Percentiles rank a stretch among this genome's conserved stretches.
These are phyloP conservation scores for Arachnopeziza araneosa DNA, from an alignment of 2,329 filamentous ascomycete genomes.

Conservation along the genomic window DNA sequence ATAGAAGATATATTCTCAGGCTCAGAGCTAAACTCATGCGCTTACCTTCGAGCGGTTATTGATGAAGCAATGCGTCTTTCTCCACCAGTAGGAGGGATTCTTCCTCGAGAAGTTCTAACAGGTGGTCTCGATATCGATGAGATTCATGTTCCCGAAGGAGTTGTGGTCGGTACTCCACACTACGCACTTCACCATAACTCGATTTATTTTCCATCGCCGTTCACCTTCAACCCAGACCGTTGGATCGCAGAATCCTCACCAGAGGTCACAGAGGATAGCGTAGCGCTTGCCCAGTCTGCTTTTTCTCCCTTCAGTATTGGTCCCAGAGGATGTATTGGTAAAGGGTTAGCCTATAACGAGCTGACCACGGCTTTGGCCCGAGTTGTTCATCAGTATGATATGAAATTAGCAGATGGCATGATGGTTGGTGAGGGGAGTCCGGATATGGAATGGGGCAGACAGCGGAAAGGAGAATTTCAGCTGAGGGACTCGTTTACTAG, in stretches of 20 bases:
- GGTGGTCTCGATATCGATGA: slow-evolving; percentile 24
- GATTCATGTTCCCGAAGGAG: slow-evolving; percentile 33
- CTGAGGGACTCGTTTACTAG: slow-evolving; percentile 69
- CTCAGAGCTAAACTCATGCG: slow-evolving; percentile 28
- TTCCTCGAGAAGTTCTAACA: slow-evolving; percentile 16
- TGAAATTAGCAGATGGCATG: slow-evolving; percentile 20
- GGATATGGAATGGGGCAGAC: slow-evolving; percentile 47
- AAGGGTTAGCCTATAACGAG: slow-evolving; percentile 22
- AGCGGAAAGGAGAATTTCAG: slow-evolving; percentile 58
- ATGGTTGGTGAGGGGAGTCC: slow-evolving; percentile 1
- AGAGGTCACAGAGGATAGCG: slow-evolving; percentile 15
- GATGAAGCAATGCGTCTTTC: slow-evolving; percentile 31
- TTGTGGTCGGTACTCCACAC: slow-evolving; percentile 38
- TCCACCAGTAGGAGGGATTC: slow-evolving; percentile 25
- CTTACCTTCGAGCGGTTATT: slow-evolving; percentile 39
- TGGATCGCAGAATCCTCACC: slow-evolving; percentile 33
- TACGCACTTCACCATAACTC: slow-evolving; percentile 41
- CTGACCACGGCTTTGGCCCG: slow-evolving; percentile 20
- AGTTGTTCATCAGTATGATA: slow-evolving; percentile 20
- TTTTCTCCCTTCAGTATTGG: slow-evolving; percentile 25
- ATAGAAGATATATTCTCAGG: slow-evolving; percentile 32
- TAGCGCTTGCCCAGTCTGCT: slow-evolving; percentile 17
- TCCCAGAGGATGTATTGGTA: slow-evolving; percentile 25
- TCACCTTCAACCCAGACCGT: slow-evolving; percentile 38
- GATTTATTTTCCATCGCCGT: slow-evolving; percentile 37